These are phyloP conservation scores for Stevia rebaudiana DNA, from an alignment of 140 eudicot genomes.

Conservation along the genomic window DNA sequence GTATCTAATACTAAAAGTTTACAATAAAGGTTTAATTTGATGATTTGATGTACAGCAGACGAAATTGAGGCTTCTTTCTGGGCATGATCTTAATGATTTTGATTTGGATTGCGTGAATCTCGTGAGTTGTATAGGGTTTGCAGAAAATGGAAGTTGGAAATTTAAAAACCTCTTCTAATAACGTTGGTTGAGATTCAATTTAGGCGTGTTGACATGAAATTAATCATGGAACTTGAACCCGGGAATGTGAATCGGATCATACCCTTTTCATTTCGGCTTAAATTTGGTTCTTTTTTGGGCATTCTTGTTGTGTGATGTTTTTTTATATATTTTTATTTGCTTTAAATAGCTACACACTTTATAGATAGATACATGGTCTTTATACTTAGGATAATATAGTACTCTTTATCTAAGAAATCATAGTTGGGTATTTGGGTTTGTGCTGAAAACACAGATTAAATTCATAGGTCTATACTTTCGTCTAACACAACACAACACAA, in stretches of 20 bases:
- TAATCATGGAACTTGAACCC: not conserved
- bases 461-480: too few relatives aligned
- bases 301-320: not conserved
- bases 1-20: too few relatives aligned
- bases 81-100: too few relatives aligned
- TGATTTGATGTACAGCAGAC: not conserved
- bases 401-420: too few relatives aligned
- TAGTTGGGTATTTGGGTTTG: too few relatives aligned
- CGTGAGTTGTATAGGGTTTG: slow-evolving; percentile 12
- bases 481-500: too few relatives aligned
- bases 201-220: slow-evolving; percentile 13
- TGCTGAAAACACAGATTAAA: too few relatives aligned
- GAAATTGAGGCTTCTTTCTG: not conserved
- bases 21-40: not conserved
- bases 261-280: not conserved
- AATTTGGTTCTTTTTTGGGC: not conserved
- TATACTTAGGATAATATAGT: too few relatives aligned
- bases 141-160: slow-evolving; percentile 16
- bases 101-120: not conserved
- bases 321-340: not conserved
- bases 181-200: slow-evolving; percentile 37
- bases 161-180: slow-evolving; percentile 23
- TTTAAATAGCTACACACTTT: too few relatives aligned
- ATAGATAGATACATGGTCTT: too few relatives aligned
- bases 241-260: not conserved